Base-by-base conservation (phyloP, 140 eudicot species). In the Cichorium intybus region DNA sequence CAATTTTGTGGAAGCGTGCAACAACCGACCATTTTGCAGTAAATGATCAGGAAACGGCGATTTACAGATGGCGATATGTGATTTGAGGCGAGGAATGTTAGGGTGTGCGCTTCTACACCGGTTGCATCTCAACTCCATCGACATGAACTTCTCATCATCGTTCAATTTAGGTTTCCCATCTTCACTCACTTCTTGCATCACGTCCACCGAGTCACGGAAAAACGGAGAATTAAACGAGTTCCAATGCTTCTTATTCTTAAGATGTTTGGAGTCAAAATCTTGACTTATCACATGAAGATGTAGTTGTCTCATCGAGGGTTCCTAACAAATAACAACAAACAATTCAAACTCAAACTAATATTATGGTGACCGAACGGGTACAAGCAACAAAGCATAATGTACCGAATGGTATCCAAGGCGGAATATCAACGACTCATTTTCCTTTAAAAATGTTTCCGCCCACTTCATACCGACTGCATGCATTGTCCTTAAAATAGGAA, bases 371-470 rank as follows among this genome's bases (percentile, higher is more conserved):
- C 14, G 9, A 54, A n/a, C 18, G 50, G 18, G 28, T 23, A 62
- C 63, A 71, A 47, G 26, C 28, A 70, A 21, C 31, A 72, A 43
- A 51, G 45, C 16, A 52, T 35, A 18, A 75, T 87, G 12, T 80
- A 93, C 99, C 64, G 97, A 88, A 77, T 93, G 99, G 60, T 83
- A 93, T 68, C 99, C 99, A 70, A 88, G 81, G 18, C 99, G 99
- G 75, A 93, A 93, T 9, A 69, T 54, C 77, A 88, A 66, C 41
- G 90, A 72, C 14, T 81, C 69, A 15, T 93, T 77, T 64, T 86
- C 95, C 26, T 52, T 60, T 12, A 81, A 31, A 21, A 70, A 86
- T 71, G 81, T 78, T 65, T 73, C 79, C 50, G 84, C 88, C 93
- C 92, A 89, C 68, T 84, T 79, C 73, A 80, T 56, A 53, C 95